phyloP scores from a whole-genome alignment of 2,329 filamentous ascomycete species.

The Colletotrichum tropicale region DNA sequence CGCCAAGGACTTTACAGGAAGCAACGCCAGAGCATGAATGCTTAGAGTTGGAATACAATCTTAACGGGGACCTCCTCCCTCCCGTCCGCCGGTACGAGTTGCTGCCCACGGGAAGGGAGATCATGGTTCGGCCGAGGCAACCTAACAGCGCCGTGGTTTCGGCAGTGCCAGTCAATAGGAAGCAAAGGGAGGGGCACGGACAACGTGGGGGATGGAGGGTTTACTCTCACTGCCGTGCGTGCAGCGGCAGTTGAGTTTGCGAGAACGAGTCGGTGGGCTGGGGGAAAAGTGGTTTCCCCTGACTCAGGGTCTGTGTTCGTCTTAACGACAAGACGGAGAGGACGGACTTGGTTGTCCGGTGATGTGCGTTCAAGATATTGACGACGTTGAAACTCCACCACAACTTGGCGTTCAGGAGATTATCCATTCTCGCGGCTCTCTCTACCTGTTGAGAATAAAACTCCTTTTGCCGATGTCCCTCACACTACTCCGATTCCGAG shows the following conservation, averaged over 20 bases:
- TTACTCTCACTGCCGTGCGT: background rate
- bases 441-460: background rate
- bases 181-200: background rate
- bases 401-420: background rate
- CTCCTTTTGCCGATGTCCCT: background rate
- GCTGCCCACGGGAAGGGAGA: background rate
- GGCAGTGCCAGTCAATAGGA: background rate
- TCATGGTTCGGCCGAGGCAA: background rate
- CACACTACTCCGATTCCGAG: background rate
- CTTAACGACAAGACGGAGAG: background rate
- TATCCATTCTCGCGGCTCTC: background rate
- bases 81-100: background rate
- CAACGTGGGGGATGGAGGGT: background rate
- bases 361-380: background rate
- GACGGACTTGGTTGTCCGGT: background rate
- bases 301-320: background rate
- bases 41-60: background rate
- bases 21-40: background rate
- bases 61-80: background rate
- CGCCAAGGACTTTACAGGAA: background rate
- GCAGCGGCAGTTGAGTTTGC: background rate
- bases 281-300: background rate
- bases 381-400: background rate
- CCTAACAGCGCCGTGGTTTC: background rate
- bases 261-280: background rate